These are phyloP conservation scores for Colletotrichum tamarilloi DNA, from an alignment of 2,329 filamentous ascomycete species.

Conservation along the genomic window DNA sequence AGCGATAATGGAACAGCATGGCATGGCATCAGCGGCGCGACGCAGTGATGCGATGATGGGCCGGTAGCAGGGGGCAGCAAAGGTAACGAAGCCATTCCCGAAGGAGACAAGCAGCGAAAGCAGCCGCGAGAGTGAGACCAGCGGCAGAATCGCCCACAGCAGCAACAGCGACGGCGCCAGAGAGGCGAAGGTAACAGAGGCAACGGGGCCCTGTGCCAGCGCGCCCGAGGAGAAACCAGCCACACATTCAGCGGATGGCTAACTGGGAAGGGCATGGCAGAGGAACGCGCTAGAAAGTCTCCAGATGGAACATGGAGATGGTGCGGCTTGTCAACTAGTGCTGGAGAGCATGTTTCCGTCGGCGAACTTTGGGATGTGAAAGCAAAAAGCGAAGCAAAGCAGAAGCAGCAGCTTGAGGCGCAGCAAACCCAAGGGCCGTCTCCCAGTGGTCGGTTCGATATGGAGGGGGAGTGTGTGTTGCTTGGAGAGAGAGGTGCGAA, in stretches of 20 bases:
- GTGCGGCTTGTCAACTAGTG: background rate
- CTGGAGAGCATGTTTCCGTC: slow-evolving; percentile 4
- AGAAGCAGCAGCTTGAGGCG: slow-evolving; percentile 16
- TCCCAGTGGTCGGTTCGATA: background rate
- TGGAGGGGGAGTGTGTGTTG: background rate
- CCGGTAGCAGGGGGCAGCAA: slow-evolving; percentile 9
- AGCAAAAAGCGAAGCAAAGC: background rate
- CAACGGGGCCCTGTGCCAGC: slow-evolving; percentile 20
- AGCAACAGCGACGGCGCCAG: background rate
- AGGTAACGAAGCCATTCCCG: slow-evolving; percentile 13
- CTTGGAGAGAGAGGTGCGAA: background rate
- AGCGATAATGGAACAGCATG: background rate
- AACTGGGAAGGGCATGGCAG: slow-evolving; percentile 15
- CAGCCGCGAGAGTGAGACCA: slow-evolving; percentile 1
- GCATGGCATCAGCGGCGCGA: slow-evolving; percentile 27
- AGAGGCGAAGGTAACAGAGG: slow-evolving; percentile 1
- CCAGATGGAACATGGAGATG: background rate
- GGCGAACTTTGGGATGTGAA: background rate
- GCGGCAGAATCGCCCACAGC: background rate
- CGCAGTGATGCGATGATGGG: slow-evolving; percentile 26
- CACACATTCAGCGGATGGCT: slow-evolving; percentile 12
- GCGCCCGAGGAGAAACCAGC: slow-evolving; percentile 3
- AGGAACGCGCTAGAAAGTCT: slow-evolving; percentile 33
- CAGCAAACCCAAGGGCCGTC: slow-evolving; percentile 5
- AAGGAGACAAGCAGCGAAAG: slow-evolving; percentile 13